Base-by-base conservation (phyloP, 2,329 filamentous ascomycete species). In the Epicoccum sorghinum region DNA sequence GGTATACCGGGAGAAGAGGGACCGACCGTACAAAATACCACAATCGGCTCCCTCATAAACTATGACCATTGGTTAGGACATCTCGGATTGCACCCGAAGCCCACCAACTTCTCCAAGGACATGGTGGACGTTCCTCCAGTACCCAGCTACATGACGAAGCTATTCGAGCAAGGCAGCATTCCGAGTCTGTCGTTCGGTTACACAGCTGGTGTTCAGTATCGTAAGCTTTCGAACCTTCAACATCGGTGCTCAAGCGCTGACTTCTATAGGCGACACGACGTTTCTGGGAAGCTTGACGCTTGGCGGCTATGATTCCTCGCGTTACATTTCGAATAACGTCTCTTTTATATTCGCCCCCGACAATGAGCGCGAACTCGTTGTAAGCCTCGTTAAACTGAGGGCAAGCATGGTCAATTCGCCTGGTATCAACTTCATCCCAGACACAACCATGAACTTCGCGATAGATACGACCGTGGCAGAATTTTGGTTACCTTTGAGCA, bases 161-260 rank as follows among this genome's bases (percentile, higher is more conserved):
- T 89, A 38, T 82, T 86, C 66, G 73, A 80, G 9, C 65, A 71
- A 40, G 82, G 83, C 7, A 77, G 75, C 52, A 89, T 91, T 42
- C 86, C 88, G 1, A 91, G 89, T 69, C 80, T 90, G 58, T 89
- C 87, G 37, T 91, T 89, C 68, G 88, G 87, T 46, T 92, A 87
- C 70, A 91, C 89, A 3, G 89, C 89, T 36, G 89, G 89, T 13
- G 88, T 88, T n/a, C 82, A 82, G 57, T 91, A 91, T 66, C 81
- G 86, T 87, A 76, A 70, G 82, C 73, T 25, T 12, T 32, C 14
- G 14, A 22, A 14, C 13, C 18, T 10, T 8, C 14, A 12, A 3
- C 8, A 22, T 14, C 39, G 7, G n/a, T 13, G 2, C 9, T 29
- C 9, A 39, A 2, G 8, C n/a, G 39, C 57, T 47, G 58, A 60